Conservation (phyloP, 2,329 filamentous ascomycete species). For the Phaeosphaeriaceae sp. region DNA sequence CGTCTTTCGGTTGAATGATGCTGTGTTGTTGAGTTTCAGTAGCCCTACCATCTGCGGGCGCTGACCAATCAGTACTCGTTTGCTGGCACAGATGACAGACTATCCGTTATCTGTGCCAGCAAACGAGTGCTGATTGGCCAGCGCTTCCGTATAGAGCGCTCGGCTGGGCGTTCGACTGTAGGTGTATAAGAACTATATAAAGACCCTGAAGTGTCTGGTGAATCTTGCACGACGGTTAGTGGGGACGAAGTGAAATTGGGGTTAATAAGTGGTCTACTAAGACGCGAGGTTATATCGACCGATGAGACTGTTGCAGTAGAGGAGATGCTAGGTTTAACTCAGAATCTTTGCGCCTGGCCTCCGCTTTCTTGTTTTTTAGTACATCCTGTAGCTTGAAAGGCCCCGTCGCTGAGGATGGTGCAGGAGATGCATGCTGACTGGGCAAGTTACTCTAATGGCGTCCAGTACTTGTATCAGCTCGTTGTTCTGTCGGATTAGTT, state of each 20-base stretch:
- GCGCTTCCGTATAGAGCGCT: slow-evolving; percentile 47
- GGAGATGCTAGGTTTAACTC: slow-evolving; percentile 48
- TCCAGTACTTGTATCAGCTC: too few species aligned
- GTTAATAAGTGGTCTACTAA: slow-evolving; percentile 42
- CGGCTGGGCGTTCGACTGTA: slow-evolving; percentile 42
- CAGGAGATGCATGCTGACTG: slow-evolving; percentile 47
- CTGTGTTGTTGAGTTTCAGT: too few species aligned
- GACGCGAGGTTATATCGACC: slow-evolving; percentile 46
- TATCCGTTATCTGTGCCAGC: too few species aligned
- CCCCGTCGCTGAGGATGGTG: slow-evolving; percentile 43
- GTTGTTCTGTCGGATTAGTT: too few species aligned
- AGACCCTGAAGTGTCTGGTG: slow-evolving; percentile 42
- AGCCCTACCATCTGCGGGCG: too few species aligned
- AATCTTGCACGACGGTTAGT: slow-evolving; percentile 46
- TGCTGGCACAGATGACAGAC: too few species aligned
- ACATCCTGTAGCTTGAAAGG: slow-evolving; percentile 80
- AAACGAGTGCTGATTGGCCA: too few species aligned
- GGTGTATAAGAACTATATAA: slow-evolving; percentile 42
- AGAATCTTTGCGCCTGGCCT: slow-evolving; percentile 53
- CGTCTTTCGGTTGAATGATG: too few species aligned
- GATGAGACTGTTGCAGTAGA: slow-evolving; percentile 28
- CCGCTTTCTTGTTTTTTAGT: slow-evolving; percentile 67
- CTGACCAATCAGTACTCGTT: too few species aligned
- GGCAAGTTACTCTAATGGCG: too few species aligned
- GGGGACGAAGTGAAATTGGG: slow-evolving; percentile 47